phyloP scores from a whole-genome alignment of 805 yeast genomes.

The Lipomyces kockii region DNA sequence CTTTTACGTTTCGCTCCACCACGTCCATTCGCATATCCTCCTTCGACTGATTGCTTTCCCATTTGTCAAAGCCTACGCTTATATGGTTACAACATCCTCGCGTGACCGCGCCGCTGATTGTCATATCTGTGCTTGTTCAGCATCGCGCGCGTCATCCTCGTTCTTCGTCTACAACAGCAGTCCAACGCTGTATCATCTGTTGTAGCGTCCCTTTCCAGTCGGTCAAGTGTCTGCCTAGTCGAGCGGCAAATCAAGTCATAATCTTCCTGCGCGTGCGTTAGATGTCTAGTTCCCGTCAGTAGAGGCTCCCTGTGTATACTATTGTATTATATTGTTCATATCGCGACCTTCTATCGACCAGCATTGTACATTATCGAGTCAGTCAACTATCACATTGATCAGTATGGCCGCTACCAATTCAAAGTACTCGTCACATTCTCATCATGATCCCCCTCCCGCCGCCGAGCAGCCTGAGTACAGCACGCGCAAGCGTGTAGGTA shows the following conservation, averaged over 20 bases:
- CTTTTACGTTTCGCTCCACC: background rate
- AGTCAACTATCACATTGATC: background rate
- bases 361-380: background rate
- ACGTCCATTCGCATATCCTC: background rate
- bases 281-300: background rate
- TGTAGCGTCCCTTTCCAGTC: background rate
- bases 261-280: background rate
- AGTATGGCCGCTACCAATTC: background rate
- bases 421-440: background rate
- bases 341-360: background rate
- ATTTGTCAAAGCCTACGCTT: background rate
- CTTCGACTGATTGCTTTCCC: background rate
- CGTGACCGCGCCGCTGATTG: conserved; percentile 4
- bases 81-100: background rate
- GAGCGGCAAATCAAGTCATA: background rate
- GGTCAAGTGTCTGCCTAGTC: background rate
- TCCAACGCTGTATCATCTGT: background rate
- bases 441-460: conserved; percentile 17
- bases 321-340: background rate
- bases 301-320: background rate
- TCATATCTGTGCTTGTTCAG: conserved; percentile 3
- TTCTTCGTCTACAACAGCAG: background rate
- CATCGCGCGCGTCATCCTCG: background rate
- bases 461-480: conserved; percentile 30
- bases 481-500: conserved; percentile 50